Base-by-base conservation (phyloP, 2,329 filamentous ascomycete species). In the Ophiognomonia clavigignenti-juglandacearum region DNA sequence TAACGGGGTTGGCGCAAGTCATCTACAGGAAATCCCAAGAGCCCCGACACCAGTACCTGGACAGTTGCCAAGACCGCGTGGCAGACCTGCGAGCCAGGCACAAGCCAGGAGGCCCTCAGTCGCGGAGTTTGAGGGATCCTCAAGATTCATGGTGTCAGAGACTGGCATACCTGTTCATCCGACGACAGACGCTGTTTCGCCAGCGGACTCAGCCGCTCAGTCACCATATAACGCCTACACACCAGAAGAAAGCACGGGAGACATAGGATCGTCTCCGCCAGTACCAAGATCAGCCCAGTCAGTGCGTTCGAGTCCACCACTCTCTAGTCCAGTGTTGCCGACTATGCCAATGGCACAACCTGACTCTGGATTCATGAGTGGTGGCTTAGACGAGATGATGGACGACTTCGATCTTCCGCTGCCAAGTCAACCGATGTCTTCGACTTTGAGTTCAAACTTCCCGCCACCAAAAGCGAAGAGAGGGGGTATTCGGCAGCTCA, bases 181-280 rank as follows among this genome's bases (percentile, higher is more conserved):
- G 5, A 66, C 63, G 41, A 71, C 71, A 49, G 75, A 78, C 40
- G 75, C 73, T n/a, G 71, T 72, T 6, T 81, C 78, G 4, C 78
- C 78, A 7, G 59, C 61, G 3, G 76, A 80, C 19, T 80, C 77
- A 11, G 56, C 69, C 29, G 74, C 65, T 0, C 72, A 69, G 13
- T 79, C 77, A 2, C 76, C 76, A 5, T 67, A 71, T 27, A 74
- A 70, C 22, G 56, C 54, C 7, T 72, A 72, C 53, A 69, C 67
- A 32, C 76, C 80, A 44, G 78, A 74, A 43, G 74, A 85, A 47
- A 95, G 89, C 43, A 86, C 89, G 4, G 82, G 82, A 40, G 87
- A 88, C 45, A 88, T 97, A 56, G 86, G 86, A 2, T 97, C 93
- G 0, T 97, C 92, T 4, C 92, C 92, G 13, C 93, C 93, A 1